Evolutionary conservation across 2,329 filamentous ascomycete genomes (phyloP).

Genomic region (Coniella lustricola): DNA sequence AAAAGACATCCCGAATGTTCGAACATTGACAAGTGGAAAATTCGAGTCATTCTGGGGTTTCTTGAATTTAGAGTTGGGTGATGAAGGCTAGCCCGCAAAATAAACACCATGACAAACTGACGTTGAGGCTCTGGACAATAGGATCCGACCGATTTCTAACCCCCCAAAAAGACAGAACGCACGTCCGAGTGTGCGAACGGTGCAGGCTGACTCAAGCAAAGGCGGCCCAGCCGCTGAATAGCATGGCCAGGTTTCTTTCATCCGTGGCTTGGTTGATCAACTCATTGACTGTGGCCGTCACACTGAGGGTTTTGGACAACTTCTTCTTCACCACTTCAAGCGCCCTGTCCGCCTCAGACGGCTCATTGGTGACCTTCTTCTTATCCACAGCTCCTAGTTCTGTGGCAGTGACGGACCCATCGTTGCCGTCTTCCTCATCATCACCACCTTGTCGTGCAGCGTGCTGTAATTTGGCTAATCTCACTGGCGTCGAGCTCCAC

Average conservation of each 20-base stretch:
- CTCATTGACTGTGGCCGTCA: conserved; percentile 92
- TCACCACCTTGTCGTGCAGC: conserved; percentile 45
- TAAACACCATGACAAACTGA: no score
- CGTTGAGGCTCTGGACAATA: no score
- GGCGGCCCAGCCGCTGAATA: conserved; percentile 62
- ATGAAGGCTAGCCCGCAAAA: no score
- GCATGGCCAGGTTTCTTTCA: conserved; percentile 80
- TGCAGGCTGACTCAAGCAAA: conserved; percentile 27
- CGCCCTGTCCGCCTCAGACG: conserved; percentile 78
- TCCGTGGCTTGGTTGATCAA: conserved; percentile 94
- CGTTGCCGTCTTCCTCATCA: conserved; percentile 27
- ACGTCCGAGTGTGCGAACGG: no score
- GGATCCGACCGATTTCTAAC: no score
- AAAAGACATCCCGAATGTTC: no score
- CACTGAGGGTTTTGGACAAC: conserved; percentile 85
- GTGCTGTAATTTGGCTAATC: conserved; percentile 58
- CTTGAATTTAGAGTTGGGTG: no score
- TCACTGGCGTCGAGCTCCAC: conserved; percentile 77
- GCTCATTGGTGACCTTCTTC: conserved; percentile 47
- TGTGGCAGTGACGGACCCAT: conserved; percentile 24
- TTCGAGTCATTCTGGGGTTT: no score
- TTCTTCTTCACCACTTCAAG: conserved; percentile 95
- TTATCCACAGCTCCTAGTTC: conserved; percentile 28
- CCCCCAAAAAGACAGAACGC: no score
- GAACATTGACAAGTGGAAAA: no score